A percentile compares a stretch with the other conserved stretches of the same genome.
Conservation (phyloP, 345 rosid genomes). For the Microthlaspi erraticum region DNA sequence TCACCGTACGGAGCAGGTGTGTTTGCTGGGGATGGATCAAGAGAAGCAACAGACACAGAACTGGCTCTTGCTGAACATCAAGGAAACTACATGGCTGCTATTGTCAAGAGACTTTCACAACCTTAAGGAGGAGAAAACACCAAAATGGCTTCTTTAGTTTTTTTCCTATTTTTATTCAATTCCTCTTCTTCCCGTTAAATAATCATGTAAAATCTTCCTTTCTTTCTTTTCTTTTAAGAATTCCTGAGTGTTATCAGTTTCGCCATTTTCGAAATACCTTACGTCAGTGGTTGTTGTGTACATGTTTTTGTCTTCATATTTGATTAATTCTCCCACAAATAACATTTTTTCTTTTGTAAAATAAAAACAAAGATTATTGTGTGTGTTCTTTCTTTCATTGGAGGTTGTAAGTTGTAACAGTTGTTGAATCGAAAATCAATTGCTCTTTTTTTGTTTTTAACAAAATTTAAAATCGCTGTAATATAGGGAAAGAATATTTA, state of each 20-base stretch:
- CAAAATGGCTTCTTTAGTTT: neutral
- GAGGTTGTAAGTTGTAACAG: neutral
- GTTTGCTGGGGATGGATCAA: conserved; percentile 76
- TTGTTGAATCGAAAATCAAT: conserved; percentile 1
- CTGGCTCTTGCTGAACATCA: conserved; percentile 79
- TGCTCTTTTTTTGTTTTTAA: neutral
- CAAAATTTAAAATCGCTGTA: neutral
- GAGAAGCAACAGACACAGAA: conserved; percentile 72
- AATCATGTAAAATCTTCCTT: conserved; percentile 24
- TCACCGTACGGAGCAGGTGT: conserved; percentile 78
- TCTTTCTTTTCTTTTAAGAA: conserved; percentile 1
- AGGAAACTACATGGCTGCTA: conserved; percentile 73
- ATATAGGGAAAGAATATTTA: neutral
- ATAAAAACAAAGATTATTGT: neutral
- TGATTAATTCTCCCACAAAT: conserved; percentile 11
- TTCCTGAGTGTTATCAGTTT: conserved; percentile 33
- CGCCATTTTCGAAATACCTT: conserved; percentile 37
- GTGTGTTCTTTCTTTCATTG: conserved; percentile 12
- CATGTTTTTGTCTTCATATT: neutral
- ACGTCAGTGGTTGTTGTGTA: conserved; percentile 34
- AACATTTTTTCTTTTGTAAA: neutral
- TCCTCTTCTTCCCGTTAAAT: conserved; percentile 25
- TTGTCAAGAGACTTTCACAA: conserved; percentile 63
- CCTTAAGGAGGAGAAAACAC: conserved; percentile 24
- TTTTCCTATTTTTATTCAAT: conserved; percentile 21